These are phyloP conservation scores for Ogataea neopini DNA, from an alignment of 805 yeast species.

Conservation along the genomic window DNA sequence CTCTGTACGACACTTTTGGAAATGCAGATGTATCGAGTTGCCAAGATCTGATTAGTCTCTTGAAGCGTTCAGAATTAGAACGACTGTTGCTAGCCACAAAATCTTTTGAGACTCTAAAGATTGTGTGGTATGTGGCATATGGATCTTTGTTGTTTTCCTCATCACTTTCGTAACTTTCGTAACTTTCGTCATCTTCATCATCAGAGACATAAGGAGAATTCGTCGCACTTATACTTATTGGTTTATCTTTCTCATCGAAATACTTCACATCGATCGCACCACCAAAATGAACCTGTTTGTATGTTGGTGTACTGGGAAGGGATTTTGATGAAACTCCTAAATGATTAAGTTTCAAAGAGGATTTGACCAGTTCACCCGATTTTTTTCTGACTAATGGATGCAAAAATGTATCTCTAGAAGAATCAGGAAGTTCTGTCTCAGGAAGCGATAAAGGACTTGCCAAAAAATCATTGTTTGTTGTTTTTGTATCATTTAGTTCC, in stretches of 20 bases:
- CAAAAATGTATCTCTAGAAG: conserved; percentile 16
- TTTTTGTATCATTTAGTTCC: conserved; percentile 2
- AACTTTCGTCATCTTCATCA: conserved; percentile 34
- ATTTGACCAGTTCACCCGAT: conserved; percentile 83
- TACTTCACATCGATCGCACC: conserved; percentile 71
- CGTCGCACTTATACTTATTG: conserved; percentile 70
- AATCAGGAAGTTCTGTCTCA: conserved; percentile 7
- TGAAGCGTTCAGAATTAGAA: conserved; percentile 23
- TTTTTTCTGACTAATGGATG: conserved; percentile 69
- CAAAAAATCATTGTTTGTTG: conserved; percentile 8
- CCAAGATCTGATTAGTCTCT: conserved; percentile 41
- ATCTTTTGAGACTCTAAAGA: conserved; percentile 22
- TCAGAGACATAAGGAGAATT: conserved; percentile 54
- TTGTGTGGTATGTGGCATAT: conserved; percentile 13
- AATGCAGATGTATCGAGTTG: conserved; percentile 43
- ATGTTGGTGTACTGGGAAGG: conserved; percentile 56
- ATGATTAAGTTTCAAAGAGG: conserved; percentile 56
- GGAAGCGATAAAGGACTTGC: conserved; percentile 14
- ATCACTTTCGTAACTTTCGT: conserved; percentile 28
- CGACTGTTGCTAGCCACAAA: conserved; percentile 17
- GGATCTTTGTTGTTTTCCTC: conserved; percentile 17
- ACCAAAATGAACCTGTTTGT: conserved; percentile 83
- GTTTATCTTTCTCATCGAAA: conserved; percentile 71
- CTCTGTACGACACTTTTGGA: conserved; percentile 45
- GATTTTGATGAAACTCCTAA: conserved; percentile 35